Evolutionary conservation across 352 stramenopile genomes (phyloP).

Genomic region (Pythium chondricola): DNA sequence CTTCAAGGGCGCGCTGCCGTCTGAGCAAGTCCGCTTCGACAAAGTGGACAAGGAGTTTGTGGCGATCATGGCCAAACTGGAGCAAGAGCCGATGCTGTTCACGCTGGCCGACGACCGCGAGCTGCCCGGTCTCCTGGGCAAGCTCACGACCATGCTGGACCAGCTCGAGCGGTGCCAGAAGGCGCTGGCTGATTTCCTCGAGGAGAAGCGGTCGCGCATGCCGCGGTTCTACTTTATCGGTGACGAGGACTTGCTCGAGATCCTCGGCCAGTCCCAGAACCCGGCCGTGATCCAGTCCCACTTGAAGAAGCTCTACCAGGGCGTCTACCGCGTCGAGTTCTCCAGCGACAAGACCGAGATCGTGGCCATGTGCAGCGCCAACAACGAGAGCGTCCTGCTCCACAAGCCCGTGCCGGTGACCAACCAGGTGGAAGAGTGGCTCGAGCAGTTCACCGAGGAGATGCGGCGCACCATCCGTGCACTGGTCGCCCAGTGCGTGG

Average conservation of each 20-base stretch:
- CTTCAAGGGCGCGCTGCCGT: constrained; percentile 88
- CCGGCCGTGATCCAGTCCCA: constrained; percentile 92
- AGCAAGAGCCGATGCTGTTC: constrained; percentile 89
- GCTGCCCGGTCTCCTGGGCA: constrained; percentile 82
- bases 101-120: constrained; percentile 89
- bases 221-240: constrained; percentile 97
- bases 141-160: constrained; percentile 83
- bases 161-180: constrained; percentile 94
- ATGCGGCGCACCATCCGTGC: constrained; percentile 88
- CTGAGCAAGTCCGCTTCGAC: constrained; percentile 87
- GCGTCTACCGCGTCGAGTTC: constrained; percentile 90
- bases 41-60: constrained; percentile 93
- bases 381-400: constrained; percentile 80
- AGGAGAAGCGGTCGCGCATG: constrained; percentile 90
- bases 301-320: constrained; percentile 96
- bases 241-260: constrained; percentile 94
- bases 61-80: constrained; percentile 88
- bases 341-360: constrained; percentile 79
- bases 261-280: constrained; percentile 92
- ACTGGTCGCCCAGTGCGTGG: constrained; percentile 72
- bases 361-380: constrained; percentile 80
- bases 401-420: constrained; percentile 82
- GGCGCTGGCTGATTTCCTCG: constrained; percentile 91
- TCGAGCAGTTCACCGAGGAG: constrained; percentile 87
- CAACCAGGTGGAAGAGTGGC: constrained; percentile 91